Conservation (phyloP, 208 protist species). For the Tritrichomonas foetus region DNA sequence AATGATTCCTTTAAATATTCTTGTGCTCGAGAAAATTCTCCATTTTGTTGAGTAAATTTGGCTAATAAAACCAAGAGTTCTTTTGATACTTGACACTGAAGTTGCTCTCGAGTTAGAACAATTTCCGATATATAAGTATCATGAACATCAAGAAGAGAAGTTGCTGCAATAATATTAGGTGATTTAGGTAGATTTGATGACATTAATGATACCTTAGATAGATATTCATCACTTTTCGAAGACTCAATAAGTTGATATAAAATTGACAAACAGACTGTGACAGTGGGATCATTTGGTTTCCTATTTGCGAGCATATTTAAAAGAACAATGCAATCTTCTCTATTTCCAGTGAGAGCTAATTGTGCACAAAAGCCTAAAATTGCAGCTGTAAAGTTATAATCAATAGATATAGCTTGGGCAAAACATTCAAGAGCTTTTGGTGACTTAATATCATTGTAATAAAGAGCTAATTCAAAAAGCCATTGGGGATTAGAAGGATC, state of each 20-base stretch:
- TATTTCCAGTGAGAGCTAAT: not conserved
- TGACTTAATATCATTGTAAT: not conserved
- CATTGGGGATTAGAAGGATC: not conserved
- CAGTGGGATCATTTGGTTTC: not conserved
- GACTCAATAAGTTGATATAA: not conserved
- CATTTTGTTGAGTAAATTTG: not conserved
- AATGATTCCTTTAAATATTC: not conserved
- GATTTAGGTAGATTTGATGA: not conserved
- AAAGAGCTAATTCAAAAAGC: not conserved
- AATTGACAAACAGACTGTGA: not conserved
- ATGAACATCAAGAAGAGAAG: not conserved
- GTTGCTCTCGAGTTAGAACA: not conserved
- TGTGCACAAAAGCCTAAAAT: slow-evolving; percentile 22
- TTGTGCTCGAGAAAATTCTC: not conserved
- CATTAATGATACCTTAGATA: not conserved
- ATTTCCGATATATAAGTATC: not conserved
- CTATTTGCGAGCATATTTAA: not conserved
- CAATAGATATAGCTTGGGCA: not conserved
- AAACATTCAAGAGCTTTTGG: not conserved
- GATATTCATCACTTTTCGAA: not conserved
- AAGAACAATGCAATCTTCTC: not conserved
- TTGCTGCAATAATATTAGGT: not conserved
- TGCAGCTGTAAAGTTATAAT: not conserved
- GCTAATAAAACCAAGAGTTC: not conserved
- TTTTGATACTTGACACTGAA: not conserved